Evolutionary conservation across 305 asterid species (phyloP).

Genomic region (Ilex paraguariensis): DNA sequence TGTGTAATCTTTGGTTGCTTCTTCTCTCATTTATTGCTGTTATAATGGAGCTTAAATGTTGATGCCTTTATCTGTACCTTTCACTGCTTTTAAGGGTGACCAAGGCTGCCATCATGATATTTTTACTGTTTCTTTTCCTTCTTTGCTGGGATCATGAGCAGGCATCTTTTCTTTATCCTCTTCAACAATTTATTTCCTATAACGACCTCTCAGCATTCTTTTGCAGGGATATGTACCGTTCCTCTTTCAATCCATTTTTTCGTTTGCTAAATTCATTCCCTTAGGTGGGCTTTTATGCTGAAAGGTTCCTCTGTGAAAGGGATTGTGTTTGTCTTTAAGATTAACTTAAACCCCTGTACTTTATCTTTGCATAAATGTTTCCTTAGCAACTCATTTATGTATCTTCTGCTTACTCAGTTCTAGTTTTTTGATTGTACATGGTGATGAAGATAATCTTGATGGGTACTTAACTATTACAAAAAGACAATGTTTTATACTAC

Average conservation of each 20-base stretch:
- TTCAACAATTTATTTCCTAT: slow-evolving; percentile 41
- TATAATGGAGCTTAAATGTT: slow-evolving; percentile 45
- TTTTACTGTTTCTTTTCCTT: slow-evolving; percentile 49
- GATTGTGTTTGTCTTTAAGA: neutral
- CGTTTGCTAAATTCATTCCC: neutral
- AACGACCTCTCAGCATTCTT: slow-evolving; percentile 42
- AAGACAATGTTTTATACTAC: too few relatives aligned
- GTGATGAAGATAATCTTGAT: too few relatives aligned
- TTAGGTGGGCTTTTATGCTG: neutral
- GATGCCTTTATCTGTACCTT: slow-evolving; percentile 34
- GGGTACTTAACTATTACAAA: too few relatives aligned
- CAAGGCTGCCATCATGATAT: slow-evolving; percentile 13
- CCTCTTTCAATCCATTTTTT: neutral
- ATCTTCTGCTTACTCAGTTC: neutral
- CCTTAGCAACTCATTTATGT: neutral
- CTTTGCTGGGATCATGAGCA: slow-evolving; percentile 31
- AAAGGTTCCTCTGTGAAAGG: neutral
- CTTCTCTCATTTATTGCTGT: slow-evolving; percentile 30
- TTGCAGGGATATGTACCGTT: slow-evolving; percentile 18
- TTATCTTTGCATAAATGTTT: neutral
- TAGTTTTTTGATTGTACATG: neutral
- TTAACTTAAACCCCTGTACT: too few relatives aligned
- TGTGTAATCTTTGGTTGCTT: slow-evolving; percentile 6
- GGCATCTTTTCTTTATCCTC: slow-evolving; percentile 8
- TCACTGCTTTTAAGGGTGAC: slow-evolving; percentile 41